Evolutionary conservation across 2,329 filamentous ascomycete species (phyloP), one percentile per base, ranked within the genome.

Genomic region (Penicillium sp.): DNA sequence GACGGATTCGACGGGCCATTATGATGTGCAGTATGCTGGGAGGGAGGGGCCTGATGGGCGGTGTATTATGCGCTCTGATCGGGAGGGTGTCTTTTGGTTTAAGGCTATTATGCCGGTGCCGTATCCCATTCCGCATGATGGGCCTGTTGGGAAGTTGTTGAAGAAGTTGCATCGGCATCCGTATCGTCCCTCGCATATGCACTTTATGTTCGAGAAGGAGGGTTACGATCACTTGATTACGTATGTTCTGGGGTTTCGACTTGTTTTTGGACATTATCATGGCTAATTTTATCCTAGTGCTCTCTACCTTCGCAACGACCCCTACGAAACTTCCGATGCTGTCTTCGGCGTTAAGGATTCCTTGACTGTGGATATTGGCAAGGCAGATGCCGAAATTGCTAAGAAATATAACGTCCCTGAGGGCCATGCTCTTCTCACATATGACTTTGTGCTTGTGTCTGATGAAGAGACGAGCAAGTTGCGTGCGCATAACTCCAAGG

Each of bases 331-430:
- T 1, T 87, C 84, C 0, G 88, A 94, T 63, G 86, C 87, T 0
- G 88, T 94, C 1, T 94, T 94, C 60, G 88, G 88, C 19, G 87
- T 94, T 50, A 95, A 94, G 67, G 77, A 88, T 64, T 87, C 84
- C 26, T 74, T 94, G 12, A 72, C 88, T n/a, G 76, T 88, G 13
- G 84, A 87, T 56, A 71, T 81, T 69, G 58, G 75, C 53, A 70
- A 76, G 61, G 72, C 80, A 57, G 68, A 75, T 65, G 64, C 69
- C 0, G 75, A 75, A 39, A 76, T 76, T 49, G 80, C 83, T 0
- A 67, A 74, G 56, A 72, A 80, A 60, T 86, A 89, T 63, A 76
- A 73, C 15, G 80, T 88, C 6, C 66, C 77, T 29, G 79, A 83
- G 57, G 85, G 80, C 8, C 77, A 74, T 21, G 80, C 80, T 65